Evolutionary conservation across 345 rosid species (phyloP).

Genomic region (Rhodamnia rubescens): DNA sequence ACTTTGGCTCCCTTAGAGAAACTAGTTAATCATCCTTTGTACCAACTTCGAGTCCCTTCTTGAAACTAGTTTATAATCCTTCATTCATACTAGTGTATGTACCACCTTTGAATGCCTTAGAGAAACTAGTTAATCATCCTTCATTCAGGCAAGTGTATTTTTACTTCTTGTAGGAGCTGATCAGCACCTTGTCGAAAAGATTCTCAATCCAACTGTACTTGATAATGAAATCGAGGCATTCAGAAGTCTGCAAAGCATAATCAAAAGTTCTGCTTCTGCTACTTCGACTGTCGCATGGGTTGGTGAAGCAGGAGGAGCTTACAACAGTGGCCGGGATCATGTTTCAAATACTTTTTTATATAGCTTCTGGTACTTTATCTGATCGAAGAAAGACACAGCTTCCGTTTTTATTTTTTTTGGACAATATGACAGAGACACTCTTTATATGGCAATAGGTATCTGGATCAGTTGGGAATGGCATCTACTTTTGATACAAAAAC

Average conservation of each 20-base stretch:
- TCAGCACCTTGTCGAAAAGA: constrained; percentile 45
- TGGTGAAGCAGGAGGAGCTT: constrained; percentile 96
- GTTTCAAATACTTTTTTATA: constrained; percentile 80
- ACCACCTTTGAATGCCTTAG: neutral
- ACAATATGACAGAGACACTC: neutral
- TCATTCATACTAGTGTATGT: too few relatives aligned
- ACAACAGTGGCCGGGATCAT: constrained; percentile 74
- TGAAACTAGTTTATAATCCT: neutral
- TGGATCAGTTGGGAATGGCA: constrained; percentile 90
- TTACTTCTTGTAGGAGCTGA: constrained; percentile 49
- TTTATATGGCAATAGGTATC: constrained; percentile 38
- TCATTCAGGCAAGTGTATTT: neutral
- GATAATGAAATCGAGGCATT: constrained; percentile 47
- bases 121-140: neutral
- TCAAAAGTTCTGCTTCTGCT: constrained; percentile 42
- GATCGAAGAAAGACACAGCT: neutral
- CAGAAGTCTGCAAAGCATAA: constrained; percentile 30
- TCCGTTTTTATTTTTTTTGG: neutral
- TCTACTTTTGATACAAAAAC: constrained; percentile 61
- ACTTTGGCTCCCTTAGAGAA: neutral
- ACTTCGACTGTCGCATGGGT: constrained; percentile 72
- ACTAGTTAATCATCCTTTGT: neutral
- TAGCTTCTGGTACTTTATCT: constrained; percentile 70
- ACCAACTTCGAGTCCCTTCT: neutral
- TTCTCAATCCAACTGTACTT: constrained; percentile 62